These are phyloP conservation scores for Powellomyces hirtus DNA, from an alignment of 192 early-diverging fungal species.

Conservation along the genomic window DNA sequence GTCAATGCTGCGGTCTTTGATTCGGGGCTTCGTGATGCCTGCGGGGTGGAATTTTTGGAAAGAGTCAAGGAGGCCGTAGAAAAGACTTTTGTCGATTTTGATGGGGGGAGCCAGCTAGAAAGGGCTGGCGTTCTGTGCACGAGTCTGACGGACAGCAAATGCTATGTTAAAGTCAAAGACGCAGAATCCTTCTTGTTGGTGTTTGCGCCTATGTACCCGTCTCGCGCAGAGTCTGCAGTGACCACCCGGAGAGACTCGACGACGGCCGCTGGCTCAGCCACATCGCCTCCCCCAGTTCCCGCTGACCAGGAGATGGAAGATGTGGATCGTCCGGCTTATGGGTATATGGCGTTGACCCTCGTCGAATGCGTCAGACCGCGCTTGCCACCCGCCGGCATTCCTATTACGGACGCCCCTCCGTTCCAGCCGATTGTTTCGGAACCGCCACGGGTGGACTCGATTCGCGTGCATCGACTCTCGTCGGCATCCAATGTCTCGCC, in stretches of 20 bases:
- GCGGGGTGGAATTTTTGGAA: slow-evolving; percentile 28
- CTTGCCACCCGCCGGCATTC: slow-evolving; percentile 16
- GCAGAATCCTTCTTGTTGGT: slow-evolving; percentile 34
- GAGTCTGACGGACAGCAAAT: slow-evolving; percentile 17
- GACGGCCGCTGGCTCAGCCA: not conserved
- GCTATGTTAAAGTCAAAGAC: slow-evolving; percentile 41
- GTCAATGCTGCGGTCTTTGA: not conserved
- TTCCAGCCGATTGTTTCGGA: not conserved
- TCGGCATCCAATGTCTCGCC: not conserved
- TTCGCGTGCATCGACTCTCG: not conserved
- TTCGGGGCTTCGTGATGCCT: not conserved
- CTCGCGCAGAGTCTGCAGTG: not conserved
- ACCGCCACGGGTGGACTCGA: not conserved
- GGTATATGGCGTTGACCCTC: slow-evolving; percentile 24
- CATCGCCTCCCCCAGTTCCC: not conserved
- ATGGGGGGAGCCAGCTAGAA: no score
- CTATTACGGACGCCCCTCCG: slow-evolving; percentile 8
- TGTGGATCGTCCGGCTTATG: not conserved
- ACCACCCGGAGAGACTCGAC: not conserved
- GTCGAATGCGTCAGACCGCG: slow-evolving; percentile 26
- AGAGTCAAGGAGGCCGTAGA: slow-evolving; percentile 10
- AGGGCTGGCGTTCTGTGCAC: not conserved
- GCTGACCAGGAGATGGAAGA: no score
- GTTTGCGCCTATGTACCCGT: slow-evolving; percentile 24
- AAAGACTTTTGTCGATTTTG: not conserved